Base-by-base conservation (phyloP, 1,139 yeast species). In the Nakaseomyces sp. region DNA sequence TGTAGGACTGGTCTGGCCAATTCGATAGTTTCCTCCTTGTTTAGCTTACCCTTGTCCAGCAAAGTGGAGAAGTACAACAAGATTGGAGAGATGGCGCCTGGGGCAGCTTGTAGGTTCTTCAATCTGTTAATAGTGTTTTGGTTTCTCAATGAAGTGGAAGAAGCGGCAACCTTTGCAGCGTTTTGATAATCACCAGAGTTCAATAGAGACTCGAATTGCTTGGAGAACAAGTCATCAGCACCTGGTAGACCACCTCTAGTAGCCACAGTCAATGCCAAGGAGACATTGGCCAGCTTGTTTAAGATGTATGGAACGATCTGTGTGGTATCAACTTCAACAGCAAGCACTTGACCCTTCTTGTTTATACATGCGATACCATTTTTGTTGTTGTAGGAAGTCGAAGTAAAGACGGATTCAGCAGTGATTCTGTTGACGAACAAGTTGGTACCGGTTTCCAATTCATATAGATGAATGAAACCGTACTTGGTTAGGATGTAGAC, bases 191-290 rank as follows among this genome's bases (percentile, higher is more conserved):
- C 94, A 53, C 96, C 96, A 57, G 81, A 79, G 56, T 79, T 77
- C 59, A 93, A 73, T 57, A 82, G 76, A 60, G 78, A 81, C 63
- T 88, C 94, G 68, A 93, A 93, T 67, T 89, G 97, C 67, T 89
- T 95, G 47, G 76, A 71, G 67, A 93, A 89, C 52, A 93, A 74
- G 58, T 81, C 81, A 64, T 91, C 98, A 39, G 97, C 98, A 51
- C 98, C 99, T 41, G 95, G 93, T 64, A 93, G 77, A 1, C 96
- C 95, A 60, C 96, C 96, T 67, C 97, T 84, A 8, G 95, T 79
- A 17, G 97, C 94, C 53, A 93, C 76, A 8, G 91, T 74, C 50
- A 93, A 72, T 3, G 97, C 98, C 58, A 93, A 73, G 24, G 84
- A 76, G 25, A 91, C 87, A 60, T 93, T 91, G 44, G 91, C 79